Evolutionary conservation across 2,329 filamentous ascomycete species (phyloP).

Genomic region (Ophiocordyceps polyrhachis-furcata): DNA sequence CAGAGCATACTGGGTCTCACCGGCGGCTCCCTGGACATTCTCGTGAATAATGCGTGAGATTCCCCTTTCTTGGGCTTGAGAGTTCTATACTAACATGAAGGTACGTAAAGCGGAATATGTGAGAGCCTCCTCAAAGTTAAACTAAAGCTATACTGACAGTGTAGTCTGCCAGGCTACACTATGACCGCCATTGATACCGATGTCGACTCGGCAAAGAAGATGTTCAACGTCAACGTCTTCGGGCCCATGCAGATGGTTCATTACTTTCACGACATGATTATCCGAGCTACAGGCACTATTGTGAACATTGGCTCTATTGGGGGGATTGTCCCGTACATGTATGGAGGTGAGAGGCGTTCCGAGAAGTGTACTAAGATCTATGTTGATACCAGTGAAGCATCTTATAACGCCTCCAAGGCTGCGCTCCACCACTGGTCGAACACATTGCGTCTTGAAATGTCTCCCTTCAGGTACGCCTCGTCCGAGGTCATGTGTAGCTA

Average conservation of each 20-base stretch:
- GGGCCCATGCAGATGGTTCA: constrained; percentile 10
- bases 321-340: constrained; percentile 6
- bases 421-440: constrained; percentile 6
- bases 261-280: constrained; percentile 5
- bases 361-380: background rate
- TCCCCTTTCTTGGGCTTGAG: background rate
- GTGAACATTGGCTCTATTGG: constrained; percentile 8
- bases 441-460: constrained; percentile 6
- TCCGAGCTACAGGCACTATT: constrained; percentile 5
- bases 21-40: constrained; percentile 1
- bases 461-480: constrained; percentile 4
- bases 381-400: background rate
- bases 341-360: background rate
- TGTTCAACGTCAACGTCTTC: constrained; percentile 25
- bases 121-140: background rate
- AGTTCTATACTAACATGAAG: background rate
- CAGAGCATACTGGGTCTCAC: constrained; percentile 4
- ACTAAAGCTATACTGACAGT: constrained; percentile 4
- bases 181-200: constrained; percentile 11
- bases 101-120: background rate
- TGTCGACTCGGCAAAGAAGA: constrained; percentile 10
- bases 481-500: background rate
- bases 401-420: constrained; percentile 8
- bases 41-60: background rate
- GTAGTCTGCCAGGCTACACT: constrained; percentile 4